Conservation (phyloP, 108 stramenopile genomes). For the Conticribra weissflogii region DNA sequence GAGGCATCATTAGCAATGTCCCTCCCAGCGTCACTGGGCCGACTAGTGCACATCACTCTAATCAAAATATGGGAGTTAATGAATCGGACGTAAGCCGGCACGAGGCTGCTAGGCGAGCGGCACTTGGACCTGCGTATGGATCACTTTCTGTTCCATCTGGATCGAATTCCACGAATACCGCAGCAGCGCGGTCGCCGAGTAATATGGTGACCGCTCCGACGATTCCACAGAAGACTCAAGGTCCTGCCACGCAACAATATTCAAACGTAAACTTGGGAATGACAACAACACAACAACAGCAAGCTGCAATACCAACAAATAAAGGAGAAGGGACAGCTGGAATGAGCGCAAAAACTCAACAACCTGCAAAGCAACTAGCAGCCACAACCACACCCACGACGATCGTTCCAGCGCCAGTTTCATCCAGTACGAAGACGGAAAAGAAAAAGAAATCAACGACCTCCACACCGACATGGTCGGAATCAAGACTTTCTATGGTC, state of each 20-base stretch:
- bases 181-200: no score
- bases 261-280: no score
- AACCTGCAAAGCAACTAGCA: constrained; percentile 24
- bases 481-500: constrained; percentile 47
- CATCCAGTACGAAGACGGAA: constrained; percentile 2
- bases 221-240: neutral
- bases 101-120: neutral
- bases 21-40: no score
- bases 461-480: constrained; percentile 47
- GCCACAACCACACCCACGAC: constrained; percentile 20
- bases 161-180: no score
- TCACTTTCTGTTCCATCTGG: no score
- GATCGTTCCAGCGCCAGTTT: constrained; percentile 22
- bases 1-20: no score
- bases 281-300: no score
- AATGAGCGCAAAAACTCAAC: neutral
- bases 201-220: no score
- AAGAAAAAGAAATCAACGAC: constrained; percentile 32
- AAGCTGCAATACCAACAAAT: constrained; percentile 39
- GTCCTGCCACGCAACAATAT: no score
- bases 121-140: no score
- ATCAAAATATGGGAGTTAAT: neutral
- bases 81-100: neutral
- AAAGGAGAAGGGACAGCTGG: constrained; percentile 10
- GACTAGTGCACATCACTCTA: neutral